Percentiles rank a stretch among this genome's conserved stretches.
phyloP scores from a whole-genome alignment of 768 basidiomycete species.

The Lentinula aciculospora region DNA sequence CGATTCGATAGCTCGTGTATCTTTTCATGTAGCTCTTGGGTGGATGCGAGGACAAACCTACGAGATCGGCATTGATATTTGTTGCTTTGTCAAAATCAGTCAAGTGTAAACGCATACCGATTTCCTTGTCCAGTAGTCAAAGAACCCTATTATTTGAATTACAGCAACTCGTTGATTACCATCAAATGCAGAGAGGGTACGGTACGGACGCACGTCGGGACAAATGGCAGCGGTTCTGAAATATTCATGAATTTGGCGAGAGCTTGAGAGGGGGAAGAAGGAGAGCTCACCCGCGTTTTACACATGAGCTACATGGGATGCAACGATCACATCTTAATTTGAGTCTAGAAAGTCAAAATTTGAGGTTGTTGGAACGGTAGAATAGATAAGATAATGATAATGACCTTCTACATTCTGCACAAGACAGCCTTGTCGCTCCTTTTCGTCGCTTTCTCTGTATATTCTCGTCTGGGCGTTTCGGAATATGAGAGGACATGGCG shows the following conservation, averaged over 20 bases:
- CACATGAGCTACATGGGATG: constrained; percentile 74
- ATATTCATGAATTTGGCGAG: constrained; percentile 45
- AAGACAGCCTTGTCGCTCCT: constrained; percentile 64
- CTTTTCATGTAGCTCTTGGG: constrained; percentile 79
- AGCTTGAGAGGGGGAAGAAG: constrained; percentile 4
- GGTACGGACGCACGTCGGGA: constrained; percentile 55
- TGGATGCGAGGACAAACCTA: constrained; percentile 76
- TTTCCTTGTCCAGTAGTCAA: constrained; percentile 80
- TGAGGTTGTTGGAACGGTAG: constrained; percentile 7
- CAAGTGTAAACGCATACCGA: constrained; percentile 38
- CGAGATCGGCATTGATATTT: constrained; percentile 1
- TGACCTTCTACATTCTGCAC: constrained; percentile 76
- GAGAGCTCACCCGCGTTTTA: constrained; percentile 47
- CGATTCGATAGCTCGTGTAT: constrained; percentile 69
- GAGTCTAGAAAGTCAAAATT: constrained; percentile 30
- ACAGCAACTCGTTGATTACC: constrained; percentile 14
- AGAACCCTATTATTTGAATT: constrained; percentile 42
- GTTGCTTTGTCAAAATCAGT: background rate
- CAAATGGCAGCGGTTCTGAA: constrained; percentile 56
- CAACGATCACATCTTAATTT: constrained; percentile 73
- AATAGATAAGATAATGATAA: constrained; percentile 10
- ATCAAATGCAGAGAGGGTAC: constrained; percentile 6
- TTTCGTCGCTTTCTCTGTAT: constrained; percentile 17
- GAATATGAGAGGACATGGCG: constrained; percentile 9
- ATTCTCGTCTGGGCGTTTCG: constrained; percentile 6